Conservation (phyloP, 352 stramenopile genomes). For the Phytophthora melonis region DNA sequence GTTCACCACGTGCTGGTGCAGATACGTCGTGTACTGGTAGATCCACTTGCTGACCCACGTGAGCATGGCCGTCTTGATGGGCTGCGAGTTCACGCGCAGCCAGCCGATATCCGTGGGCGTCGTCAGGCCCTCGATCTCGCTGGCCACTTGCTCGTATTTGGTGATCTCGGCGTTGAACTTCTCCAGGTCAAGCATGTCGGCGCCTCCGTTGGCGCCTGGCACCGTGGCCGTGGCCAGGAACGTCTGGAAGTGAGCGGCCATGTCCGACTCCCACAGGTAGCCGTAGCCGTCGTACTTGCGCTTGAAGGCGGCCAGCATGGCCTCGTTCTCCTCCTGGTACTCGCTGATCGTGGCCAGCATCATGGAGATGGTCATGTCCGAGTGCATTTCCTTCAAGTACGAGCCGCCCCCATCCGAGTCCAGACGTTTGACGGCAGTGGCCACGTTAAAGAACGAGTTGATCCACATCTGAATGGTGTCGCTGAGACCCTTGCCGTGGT, state of each 20-base stretch:
- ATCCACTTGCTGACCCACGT: slow-evolving; percentile 97
- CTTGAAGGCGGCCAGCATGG: slow-evolving; percentile 94
- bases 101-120: slow-evolving; percentile 96
- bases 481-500: slow-evolving; percentile 94
- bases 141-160: slow-evolving; percentile 95
- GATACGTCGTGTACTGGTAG: slow-evolving; percentile 95
- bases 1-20: slow-evolving; percentile 93
- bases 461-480: slow-evolving; percentile 97
- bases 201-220: slow-evolving; percentile 70
- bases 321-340: slow-evolving; percentile 93
- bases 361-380: slow-evolving; percentile 96
- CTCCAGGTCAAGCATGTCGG: slow-evolving; percentile 92
- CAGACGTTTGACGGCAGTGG: slow-evolving; percentile 96
- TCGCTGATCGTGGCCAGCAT: slow-evolving; percentile 95
- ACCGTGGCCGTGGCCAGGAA: slow-evolving; percentile 88
- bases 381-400: slow-evolving; percentile 97
- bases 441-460: slow-evolving; percentile 97
- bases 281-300: slow-evolving; percentile 95
- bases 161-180: slow-evolving; percentile 97
- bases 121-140: slow-evolving; percentile 90
- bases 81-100: slow-evolving; percentile 97
- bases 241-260: slow-evolving; percentile 92
- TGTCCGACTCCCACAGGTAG: slow-evolving; percentile 97
- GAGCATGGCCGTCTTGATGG: slow-evolving; percentile 97
- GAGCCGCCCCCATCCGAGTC: slow-evolving; percentile 95